These are phyloP conservation scores for Suillus variegatus DNA, from an alignment of 768 basidiomycete species.

Conservation along the genomic window DNA sequence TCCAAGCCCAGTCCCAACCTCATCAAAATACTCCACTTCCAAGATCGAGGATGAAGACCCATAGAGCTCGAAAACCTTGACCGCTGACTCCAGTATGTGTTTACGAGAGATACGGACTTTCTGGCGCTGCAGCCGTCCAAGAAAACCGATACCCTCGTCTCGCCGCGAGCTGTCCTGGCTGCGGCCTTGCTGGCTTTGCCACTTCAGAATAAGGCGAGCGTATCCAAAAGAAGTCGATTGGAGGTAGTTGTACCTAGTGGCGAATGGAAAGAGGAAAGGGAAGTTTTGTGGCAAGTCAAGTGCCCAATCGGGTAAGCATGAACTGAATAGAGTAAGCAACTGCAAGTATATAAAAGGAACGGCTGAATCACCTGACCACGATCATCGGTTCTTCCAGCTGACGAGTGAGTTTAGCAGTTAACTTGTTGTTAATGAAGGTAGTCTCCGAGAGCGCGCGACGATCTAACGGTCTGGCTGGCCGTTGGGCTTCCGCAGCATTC, in stretches of 20 bases:
- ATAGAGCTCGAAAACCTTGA: conserved; percentile 96
- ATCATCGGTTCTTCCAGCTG: conserved; percentile 99
- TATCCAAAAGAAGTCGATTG: conserved; percentile 99
- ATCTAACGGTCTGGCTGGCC: conserved; percentile 46
- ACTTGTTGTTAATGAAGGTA: conserved; percentile 95
- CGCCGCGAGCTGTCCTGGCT: conserved; percentile 78
- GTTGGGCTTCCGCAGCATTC: conserved; percentile 72
- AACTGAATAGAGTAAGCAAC: conserved; percentile 45
- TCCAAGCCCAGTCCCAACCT: conserved; percentile 96
- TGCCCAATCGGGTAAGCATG: conserved; percentile 97
- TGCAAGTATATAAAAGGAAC: not conserved
- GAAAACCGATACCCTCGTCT: conserved; percentile 89
- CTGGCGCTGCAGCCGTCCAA: conserved; percentile 90
- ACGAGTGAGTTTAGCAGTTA: conserved; percentile 95
- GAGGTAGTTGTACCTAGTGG: conserved; percentile 94
- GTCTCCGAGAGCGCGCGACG: conserved; percentile 71
- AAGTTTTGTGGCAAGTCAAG: conserved; percentile 94
- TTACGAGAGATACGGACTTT: conserved; percentile 96
- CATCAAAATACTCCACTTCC: conserved; percentile 98
- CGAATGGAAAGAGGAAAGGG: conserved; percentile 98
- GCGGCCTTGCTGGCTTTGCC: conserved; percentile 86
- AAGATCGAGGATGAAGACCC: conserved; percentile 92
- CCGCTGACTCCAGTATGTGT: conserved; percentile 92
- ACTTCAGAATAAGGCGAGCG: conserved; percentile 91
- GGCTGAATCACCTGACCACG: conserved; percentile 77